Evolutionary conservation across 345 rosid genomes (phyloP).

Genomic region (Ceriops tagal): DNA sequence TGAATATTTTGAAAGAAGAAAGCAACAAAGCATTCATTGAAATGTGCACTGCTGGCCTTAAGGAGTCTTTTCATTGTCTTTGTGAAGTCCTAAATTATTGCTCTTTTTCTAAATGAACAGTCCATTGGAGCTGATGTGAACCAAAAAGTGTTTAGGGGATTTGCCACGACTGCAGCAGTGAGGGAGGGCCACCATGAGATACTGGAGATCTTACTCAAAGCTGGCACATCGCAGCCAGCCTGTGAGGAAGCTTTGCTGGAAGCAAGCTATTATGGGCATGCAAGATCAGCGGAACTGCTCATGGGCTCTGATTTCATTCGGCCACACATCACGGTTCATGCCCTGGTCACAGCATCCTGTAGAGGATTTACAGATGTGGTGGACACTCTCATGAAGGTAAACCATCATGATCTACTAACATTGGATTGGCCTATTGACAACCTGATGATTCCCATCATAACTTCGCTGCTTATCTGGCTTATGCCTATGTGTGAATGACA

Average conservation of each 20-base stretch:
- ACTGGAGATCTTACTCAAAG: conserved; percentile 77
- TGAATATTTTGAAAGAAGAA: conserved; percentile 9
- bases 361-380: conserved; percentile 76
- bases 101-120: conserved; percentile 42
- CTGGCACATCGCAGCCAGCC: conserved; percentile 88
- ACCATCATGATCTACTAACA: not conserved
- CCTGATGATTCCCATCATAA: not conserved
- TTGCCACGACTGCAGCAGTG: conserved; percentile 85
- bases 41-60: not conserved
- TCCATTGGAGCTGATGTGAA: conserved; percentile 88
- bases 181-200: conserved; percentile 85
- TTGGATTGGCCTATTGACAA: not conserved
- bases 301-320: conserved; percentile 84
- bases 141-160: conserved; percentile 90
- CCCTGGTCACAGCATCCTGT: conserved; percentile 80
- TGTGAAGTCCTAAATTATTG: conserved; percentile 22
- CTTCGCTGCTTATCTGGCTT: not conserved
- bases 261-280: conserved; percentile 75
- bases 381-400: conserved; percentile 67
- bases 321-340: conserved; percentile 83
- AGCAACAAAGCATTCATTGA: not conserved
- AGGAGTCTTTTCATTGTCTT: conserved; percentile 13
- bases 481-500: not conserved
- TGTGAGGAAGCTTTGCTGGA: conserved; percentile 93
- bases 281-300: conserved; percentile 64